phyloP scores from a whole-genome alignment of 2,329 filamentous ascomycete species.

The Fusarium buxicola region DNA sequence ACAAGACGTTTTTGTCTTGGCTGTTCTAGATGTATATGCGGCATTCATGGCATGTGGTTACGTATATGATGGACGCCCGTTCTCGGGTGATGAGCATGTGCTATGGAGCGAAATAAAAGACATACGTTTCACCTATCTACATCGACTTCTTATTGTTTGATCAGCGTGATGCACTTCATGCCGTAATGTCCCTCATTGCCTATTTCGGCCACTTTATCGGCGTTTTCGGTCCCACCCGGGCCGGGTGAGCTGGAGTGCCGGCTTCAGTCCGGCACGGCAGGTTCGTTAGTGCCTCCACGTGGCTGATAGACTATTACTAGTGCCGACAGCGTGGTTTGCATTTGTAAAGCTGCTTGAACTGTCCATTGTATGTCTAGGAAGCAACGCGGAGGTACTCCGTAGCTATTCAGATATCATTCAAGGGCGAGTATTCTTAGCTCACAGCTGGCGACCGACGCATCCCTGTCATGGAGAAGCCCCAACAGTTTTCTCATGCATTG shows the following conservation, averaged over 20 bases:
- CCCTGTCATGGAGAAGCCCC: no score
- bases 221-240: neutral
- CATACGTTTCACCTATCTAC: neutral
- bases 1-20: slow-evolving; percentile 54
- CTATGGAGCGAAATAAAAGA: slow-evolving; percentile 5
- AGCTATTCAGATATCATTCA: no score
- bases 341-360: neutral
- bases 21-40: slow-evolving; percentile 47
- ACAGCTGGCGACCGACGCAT: no score
- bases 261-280: neutral
- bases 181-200: slow-evolving; percentile 1
- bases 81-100: slow-evolving; percentile 25
- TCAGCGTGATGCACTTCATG: no score
- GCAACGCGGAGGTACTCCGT: no score
- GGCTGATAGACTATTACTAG: neutral
- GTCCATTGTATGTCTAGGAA: no score
- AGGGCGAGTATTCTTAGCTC: no score
- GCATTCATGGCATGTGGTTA: neutral
- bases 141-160: neutral
- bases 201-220: slow-evolving; percentile 1
- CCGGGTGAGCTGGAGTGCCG: neutral
- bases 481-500: no score
- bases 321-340: neutral
- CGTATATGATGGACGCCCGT: slow-evolving; percentile 14
- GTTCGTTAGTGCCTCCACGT: neutral